Conservation (phyloP, 1,284 basidiomycete genomes). For the Exobasidium cylindrosporum region DNA sequence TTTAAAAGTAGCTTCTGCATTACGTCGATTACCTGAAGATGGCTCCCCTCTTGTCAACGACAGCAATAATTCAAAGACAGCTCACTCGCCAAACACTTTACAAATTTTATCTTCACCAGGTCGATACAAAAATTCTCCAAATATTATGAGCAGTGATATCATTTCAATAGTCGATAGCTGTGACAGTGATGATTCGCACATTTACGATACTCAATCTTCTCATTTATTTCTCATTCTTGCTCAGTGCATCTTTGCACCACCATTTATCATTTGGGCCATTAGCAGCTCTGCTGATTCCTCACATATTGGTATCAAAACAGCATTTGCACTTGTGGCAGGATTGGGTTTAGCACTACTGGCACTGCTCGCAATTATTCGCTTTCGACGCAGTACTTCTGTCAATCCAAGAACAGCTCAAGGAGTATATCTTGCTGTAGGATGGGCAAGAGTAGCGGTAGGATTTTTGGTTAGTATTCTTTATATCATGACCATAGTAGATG, state of each 20-base stretch:
- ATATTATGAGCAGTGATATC: background rate
- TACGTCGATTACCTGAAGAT: constrained; percentile 28
- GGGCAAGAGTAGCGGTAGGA: constrained; percentile 24
- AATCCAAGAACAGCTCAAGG: background rate
- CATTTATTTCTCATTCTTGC: constrained; percentile 28
- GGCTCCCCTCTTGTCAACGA: background rate
- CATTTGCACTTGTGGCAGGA: constrained; percentile 13
- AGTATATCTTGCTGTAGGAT: background rate
- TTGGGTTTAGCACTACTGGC: constrained; percentile 14
- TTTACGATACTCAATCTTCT: background rate
- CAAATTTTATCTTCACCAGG: background rate
- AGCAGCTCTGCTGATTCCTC: constrained; percentile 20
- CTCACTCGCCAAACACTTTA: background rate
- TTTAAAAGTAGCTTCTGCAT: constrained; percentile 30
- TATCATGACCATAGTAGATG: constrained; percentile 52
- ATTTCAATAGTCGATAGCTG: constrained; percentile 8
- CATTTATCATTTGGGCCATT: constrained; percentile 42
- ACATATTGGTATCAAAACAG: constrained; percentile 20
- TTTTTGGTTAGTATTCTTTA: constrained; percentile 48
- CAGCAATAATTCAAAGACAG: background rate
- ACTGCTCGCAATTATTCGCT: constrained; percentile 14
- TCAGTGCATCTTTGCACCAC: constrained; percentile 39
- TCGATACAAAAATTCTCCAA: background rate
- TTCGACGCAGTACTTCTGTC: background rate
- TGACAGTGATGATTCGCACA: constrained; percentile 6